Conservation (phyloP, 345 rosid species). For the Arabis hirsuta region DNA sequence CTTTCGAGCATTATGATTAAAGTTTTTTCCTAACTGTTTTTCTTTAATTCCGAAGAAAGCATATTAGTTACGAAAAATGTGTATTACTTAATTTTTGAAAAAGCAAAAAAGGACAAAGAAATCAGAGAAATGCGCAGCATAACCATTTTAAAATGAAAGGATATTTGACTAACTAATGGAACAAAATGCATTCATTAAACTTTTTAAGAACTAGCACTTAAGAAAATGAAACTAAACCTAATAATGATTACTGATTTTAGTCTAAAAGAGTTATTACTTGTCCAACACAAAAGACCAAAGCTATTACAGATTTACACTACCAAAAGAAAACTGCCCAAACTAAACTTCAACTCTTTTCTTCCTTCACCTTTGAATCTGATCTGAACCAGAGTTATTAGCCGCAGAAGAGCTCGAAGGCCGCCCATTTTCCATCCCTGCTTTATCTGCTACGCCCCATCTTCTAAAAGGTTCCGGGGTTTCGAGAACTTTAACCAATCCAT, state of each 20-base stretch:
- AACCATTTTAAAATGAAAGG: no score
- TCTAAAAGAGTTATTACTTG: constrained; percentile 24
- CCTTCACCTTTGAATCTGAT: constrained; percentile 54
- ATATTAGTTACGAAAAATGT: no score
- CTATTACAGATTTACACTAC: constrained; percentile 37
- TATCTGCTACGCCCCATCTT: constrained; percentile 65
- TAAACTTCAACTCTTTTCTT: background rate
- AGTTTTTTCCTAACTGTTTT: no score
- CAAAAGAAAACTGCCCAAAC: constrained; percentile 21
- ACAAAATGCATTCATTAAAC: constrained; percentile 22
- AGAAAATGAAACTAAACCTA: constrained; percentile 14
- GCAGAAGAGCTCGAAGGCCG: constrained; percentile 53
- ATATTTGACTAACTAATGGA: no score
- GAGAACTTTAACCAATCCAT: constrained; percentile 65
- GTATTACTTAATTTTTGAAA: no score
- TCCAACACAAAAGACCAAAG: constrained; percentile 21
- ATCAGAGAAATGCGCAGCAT: no score
- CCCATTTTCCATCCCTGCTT: constrained; percentile 49
- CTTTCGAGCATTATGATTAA: no score
- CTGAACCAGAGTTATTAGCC: constrained; percentile 50
- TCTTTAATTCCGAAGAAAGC: no score
- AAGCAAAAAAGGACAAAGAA: no score
- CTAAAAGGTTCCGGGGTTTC: constrained; percentile 65
- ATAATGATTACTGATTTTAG: constrained; percentile 8
- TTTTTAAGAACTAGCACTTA: background rate